Conservation (phyloP, 2,329 filamentous ascomycete genomes). For the Herpomyces periplanetae region DNA sequence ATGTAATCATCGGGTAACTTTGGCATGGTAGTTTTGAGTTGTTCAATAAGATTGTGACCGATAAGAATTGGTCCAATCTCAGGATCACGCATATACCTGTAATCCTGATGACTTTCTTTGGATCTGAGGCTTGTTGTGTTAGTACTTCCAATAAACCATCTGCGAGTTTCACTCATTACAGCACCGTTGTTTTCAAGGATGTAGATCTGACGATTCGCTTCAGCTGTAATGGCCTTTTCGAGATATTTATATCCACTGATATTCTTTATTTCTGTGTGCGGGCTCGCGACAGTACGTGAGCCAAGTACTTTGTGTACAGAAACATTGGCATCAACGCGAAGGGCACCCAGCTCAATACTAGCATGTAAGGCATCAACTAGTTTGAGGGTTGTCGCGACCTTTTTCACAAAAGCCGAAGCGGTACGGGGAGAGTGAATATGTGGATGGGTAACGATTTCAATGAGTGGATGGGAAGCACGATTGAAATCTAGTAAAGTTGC, state of each 20-base stretch:
- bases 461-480: constrained; percentile 50
- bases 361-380: constrained; percentile 49
- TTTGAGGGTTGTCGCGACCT: constrained; percentile 41
- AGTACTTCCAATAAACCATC: constrained; percentile 52
- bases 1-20: constrained; percentile 29
- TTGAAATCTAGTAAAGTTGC: constrained; percentile 67
- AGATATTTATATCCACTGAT: constrained; percentile 74
- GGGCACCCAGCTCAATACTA: constrained; percentile 67
- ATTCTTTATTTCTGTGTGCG: constrained; percentile 99
- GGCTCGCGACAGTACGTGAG: constrained; percentile 44
- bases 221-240: constrained; percentile 67
- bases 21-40: constrained; percentile 22
- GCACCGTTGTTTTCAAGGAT: constrained; percentile 33
- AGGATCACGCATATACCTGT: constrained; percentile 90
- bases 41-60: constrained; percentile 21
- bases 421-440: constrained; percentile 55
- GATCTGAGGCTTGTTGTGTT: constrained; percentile 45
- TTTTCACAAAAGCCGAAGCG: constrained; percentile 53
- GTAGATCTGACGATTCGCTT: constrained; percentile 51
- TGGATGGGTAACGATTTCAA: constrained; percentile 77
- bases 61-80: constrained; percentile 50
- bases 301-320: constrained; percentile 39
- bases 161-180: constrained; percentile 53
- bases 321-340: constrained; percentile 81
- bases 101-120: constrained; percentile 90